A percentile compares a stretch with the other conserved stretches of the same genome.
Conservation (phyloP, 208 protist genomes). For the Polymyxa betae region DNA sequence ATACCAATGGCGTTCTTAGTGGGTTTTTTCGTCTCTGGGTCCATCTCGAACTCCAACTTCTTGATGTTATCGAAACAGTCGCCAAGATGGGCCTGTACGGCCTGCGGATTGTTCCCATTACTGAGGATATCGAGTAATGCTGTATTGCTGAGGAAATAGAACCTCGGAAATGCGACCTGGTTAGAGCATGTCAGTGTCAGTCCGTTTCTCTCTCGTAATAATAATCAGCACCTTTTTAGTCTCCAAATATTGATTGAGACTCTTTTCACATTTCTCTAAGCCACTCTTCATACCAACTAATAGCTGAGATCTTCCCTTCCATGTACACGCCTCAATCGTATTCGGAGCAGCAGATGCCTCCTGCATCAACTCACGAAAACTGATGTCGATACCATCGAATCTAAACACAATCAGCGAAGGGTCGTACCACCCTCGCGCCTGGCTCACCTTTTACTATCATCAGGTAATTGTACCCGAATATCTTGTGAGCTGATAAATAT, state of each 20-base stretch:
- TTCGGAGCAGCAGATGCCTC: constrained; percentile 55
- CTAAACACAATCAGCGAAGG: constrained; percentile 74
- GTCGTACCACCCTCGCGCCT: constrained; percentile 74
- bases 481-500: constrained; percentile 97
- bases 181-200: neutral
- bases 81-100: constrained; percentile 77
- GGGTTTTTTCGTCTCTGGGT: constrained; percentile 54
- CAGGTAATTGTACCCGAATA: constrained; percentile 93
- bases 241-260: constrained; percentile 94
- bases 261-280: constrained; percentile 93
- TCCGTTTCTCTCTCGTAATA: neutral
- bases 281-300: constrained; percentile 77
- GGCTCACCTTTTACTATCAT: constrained; percentile 83
- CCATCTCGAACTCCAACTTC: constrained; percentile 71
- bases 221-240: constrained; percentile 83
- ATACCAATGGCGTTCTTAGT: constrained; percentile 78
- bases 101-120: constrained; percentile 76
- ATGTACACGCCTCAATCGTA: constrained; percentile 73
- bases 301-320: constrained; percentile 58
- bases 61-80: constrained; percentile 77
- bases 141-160: constrained; percentile 85
- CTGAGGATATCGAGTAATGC: constrained; percentile 83
- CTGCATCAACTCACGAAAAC: constrained; percentile 54
- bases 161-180: constrained; percentile 79
- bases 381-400: constrained; percentile 57